Conservation (phyloP, 106 monocot genomes). For the Platanthera zijinensis region DNA sequence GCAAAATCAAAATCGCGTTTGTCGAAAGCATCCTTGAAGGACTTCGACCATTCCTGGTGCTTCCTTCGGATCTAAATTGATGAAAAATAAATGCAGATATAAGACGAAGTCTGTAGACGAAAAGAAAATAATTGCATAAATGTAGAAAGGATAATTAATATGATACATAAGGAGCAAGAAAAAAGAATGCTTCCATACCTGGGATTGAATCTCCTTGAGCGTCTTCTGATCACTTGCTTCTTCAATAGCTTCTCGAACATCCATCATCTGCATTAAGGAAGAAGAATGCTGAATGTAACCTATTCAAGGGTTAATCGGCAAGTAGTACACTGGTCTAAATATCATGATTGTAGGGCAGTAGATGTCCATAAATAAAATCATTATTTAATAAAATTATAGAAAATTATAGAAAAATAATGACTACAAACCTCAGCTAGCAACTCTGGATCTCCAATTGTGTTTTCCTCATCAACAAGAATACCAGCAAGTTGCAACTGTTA, state of each 20-base stretch:
- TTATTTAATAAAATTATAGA: not conserved
- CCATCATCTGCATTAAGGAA: constrained; percentile 55
- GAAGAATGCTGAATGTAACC: not conserved
- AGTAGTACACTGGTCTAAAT: not conserved
- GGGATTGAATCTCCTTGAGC: constrained; percentile 39
- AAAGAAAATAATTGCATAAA: not conserved
- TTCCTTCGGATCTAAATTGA: constrained; percentile 45
- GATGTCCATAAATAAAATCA: not conserved
- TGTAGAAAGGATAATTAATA: not conserved
- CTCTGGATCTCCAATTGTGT: constrained; percentile 60
- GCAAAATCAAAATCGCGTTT: constrained; percentile 40
- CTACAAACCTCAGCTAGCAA: constrained; percentile 68
- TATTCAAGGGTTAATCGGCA: not conserved
- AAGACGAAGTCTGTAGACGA: not conserved
- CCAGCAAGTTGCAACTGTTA: constrained; percentile 73
- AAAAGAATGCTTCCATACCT: constrained; percentile 26
- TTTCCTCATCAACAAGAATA: constrained; percentile 74
- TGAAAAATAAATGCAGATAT: not conserved
- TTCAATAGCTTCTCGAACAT: constrained; percentile 65
- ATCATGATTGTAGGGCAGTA: not conserved
- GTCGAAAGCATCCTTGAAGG: constrained; percentile 53
- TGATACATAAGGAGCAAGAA: not conserved
- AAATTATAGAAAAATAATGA: not conserved
- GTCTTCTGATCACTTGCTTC: constrained; percentile 39
- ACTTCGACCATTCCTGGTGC: constrained; percentile 40